Conservation (phyloP, 441 rosid species). For the Manihot esculenta region DNA sequence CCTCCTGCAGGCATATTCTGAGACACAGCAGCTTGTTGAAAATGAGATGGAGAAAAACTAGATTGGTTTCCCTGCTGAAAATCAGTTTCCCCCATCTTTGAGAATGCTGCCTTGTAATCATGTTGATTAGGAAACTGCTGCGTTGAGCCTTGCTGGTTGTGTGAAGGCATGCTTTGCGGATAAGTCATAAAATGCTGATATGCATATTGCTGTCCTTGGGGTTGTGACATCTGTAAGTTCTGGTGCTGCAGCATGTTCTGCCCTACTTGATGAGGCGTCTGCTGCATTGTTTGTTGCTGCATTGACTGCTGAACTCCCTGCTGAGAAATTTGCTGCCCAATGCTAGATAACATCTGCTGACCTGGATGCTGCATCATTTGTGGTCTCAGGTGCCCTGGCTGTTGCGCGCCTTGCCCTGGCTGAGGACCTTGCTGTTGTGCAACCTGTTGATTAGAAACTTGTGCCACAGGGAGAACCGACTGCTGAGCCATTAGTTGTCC, state of each 20-base stretch:
- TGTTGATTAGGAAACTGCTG: slow-evolving; percentile 52
- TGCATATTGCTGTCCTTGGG: slow-evolving; percentile 54
- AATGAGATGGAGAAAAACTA: slow-evolving; percentile 60
- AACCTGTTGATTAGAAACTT: slow-evolving; percentile 40
- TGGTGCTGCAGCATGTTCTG: slow-evolving; percentile 46
- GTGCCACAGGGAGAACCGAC: slow-evolving; percentile 30
- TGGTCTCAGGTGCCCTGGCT: slow-evolving; percentile 49
- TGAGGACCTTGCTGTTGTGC: slow-evolving; percentile 45
- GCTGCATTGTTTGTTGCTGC: slow-evolving; percentile 48
- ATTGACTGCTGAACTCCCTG: slow-evolving; percentile 55
- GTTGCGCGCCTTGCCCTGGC: slow-evolving; percentile 44
- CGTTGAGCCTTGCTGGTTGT: slow-evolving; percentile 49
- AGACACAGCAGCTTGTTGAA: slow-evolving; percentile 47
- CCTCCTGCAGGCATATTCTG: slow-evolving; percentile 49
- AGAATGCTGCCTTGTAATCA: slow-evolving; percentile 42
- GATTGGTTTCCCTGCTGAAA: slow-evolving; percentile 51
- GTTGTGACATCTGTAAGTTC: slow-evolving; percentile 42
- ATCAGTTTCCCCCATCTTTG: slow-evolving; percentile 61
- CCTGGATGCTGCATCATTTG: slow-evolving; percentile 61
- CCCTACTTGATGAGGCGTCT: slow-evolving; percentile 40
- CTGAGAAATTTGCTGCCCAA: slow-evolving; percentile 50
- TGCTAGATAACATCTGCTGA: slow-evolving; percentile 44
- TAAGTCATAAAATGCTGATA: slow-evolving; percentile 51
- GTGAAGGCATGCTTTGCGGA: slow-evolving; percentile 52
- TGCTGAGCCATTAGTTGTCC: slow-evolving; percentile 27